phyloP scores from a whole-genome alignment of 176 grass and related monocot genomes.

The Oryza coarctata region DNA sequence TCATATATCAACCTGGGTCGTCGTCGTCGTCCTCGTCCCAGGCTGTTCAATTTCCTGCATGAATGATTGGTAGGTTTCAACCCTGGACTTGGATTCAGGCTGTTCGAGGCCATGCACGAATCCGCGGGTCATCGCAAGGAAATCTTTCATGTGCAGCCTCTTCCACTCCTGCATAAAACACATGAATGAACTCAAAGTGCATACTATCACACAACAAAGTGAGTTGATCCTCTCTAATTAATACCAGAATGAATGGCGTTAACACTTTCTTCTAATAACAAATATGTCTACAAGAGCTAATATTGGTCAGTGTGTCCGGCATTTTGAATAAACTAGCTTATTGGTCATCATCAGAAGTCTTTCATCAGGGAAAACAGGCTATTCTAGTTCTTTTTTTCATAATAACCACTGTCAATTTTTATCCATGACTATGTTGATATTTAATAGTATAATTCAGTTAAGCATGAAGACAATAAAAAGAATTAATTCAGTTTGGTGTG shows the following conservation, averaged over 20 bases:
- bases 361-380: background rate
- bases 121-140: conserved; percentile 68
- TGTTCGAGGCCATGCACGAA: conserved; percentile 58
- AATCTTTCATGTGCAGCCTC: conserved; percentile 64
- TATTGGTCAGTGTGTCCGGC: background rate
- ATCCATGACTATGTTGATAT: no score
- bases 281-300: background rate
- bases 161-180: conserved; percentile 67
- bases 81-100: conserved; percentile 56
- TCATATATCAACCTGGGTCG: conserved; percentile 45
- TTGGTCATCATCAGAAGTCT: background rate
- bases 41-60: conserved; percentile 60
- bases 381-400: background rate
- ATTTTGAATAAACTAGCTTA: background rate
- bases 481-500: no score
- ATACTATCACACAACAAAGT: background rate
- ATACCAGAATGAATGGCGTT: background rate
- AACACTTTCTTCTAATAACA: background rate
- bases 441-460: background rate
- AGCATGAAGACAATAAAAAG: background rate
- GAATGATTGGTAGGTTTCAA: conserved; percentile 72
- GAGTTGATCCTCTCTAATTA: background rate
- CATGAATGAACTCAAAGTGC: background rate
- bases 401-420: background rate
- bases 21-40: conserved; percentile 27